A percentile compares a stretch with the other conserved stretches of the same genome.
phyloP scores from a whole-genome alignment of 2,329 filamentous ascomycete species.

The Clarireedia homoeocarpa region DNA sequence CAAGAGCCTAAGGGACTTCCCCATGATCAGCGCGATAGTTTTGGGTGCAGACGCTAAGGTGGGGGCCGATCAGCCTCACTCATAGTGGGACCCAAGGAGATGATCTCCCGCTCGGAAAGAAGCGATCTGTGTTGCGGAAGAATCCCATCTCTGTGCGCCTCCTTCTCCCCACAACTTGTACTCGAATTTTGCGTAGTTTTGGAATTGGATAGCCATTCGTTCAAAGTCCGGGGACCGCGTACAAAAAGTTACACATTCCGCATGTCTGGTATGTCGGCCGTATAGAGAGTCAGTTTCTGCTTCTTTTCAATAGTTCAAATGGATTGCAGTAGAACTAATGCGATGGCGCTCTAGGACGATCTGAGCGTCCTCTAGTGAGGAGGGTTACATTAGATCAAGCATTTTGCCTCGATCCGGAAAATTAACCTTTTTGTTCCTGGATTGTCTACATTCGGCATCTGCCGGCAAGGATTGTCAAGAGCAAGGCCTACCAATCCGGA shows the following conservation, averaged over 20 bases:
- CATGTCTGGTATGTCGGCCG: not conserved
- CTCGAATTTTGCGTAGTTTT: too few relatives aligned
- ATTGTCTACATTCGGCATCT: not conserved
- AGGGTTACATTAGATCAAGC: not conserved
- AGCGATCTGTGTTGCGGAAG: too few relatives aligned
- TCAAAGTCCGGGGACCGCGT: too few relatives aligned
- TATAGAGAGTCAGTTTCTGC: not conserved
- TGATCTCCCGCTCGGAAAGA: too few relatives aligned
- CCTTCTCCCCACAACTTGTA: too few relatives aligned
- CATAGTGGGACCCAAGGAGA: too few relatives aligned
- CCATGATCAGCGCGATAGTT: too few relatives aligned
- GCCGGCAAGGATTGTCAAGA: not conserved
- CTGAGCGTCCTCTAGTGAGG: not conserved
- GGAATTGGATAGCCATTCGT: too few relatives aligned
- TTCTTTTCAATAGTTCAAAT: constrained; percentile 7
- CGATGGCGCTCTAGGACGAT: not conserved
- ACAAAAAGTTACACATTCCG: not conserved
- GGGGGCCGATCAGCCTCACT: too few relatives aligned
- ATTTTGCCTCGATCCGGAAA: constrained; percentile 3
- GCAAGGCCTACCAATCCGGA: not conserved
- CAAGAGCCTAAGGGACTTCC: too few relatives aligned
- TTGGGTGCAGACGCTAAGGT: too few relatives aligned
- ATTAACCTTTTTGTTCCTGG: not conserved
- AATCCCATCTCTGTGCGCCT: too few relatives aligned
- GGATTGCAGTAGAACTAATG: not conserved